A percentile compares a stretch with the other conserved stretches of the same genome.
Conservation (phyloP, 164 flowering plant genomes). For the Dillenia suffruticosa region DNA sequence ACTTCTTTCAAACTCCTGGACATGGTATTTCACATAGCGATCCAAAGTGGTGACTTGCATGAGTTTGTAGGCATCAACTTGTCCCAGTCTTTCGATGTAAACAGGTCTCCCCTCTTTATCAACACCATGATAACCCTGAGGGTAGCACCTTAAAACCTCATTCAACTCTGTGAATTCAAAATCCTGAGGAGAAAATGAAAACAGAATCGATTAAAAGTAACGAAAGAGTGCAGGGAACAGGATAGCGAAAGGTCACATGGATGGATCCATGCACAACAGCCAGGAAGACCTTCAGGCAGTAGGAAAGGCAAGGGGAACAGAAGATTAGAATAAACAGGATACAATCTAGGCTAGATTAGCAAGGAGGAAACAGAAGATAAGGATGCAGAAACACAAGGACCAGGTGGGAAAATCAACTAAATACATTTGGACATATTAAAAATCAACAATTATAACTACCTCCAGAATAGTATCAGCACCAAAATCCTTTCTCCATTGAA, state of each 20-base stretch:
- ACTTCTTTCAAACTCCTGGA: conserved; percentile 69
- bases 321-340: not conserved
- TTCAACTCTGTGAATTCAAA: conserved; percentile 59
- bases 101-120: conserved; percentile 82
- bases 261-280: too few species aligned
- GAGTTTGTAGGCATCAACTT: conserved; percentile 58
- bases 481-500: conserved; percentile 82
- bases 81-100: conserved; percentile 69
- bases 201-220: not conserved
- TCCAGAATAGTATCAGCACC: conserved; percentile 66
- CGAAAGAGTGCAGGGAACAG: not conserved
- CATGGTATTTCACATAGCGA: conserved; percentile 70
- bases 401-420: too few species aligned
- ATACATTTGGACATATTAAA: not conserved
- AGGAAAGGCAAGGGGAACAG: not conserved
- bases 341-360: not conserved
- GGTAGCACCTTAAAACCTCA: conserved; percentile 62
- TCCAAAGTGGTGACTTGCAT: conserved; percentile 75
- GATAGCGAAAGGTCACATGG: not conserved
- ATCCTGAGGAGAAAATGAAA: conserved; percentile 37
- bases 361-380: not conserved
- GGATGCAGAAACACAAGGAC: too few species aligned
- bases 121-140: conserved; percentile 84
- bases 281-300: too few species aligned
- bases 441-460: conserved; percentile 26